Percentiles rank a stretch among this genome's conserved stretches.
Evolutionary conservation across 345 rosid genomes (phyloP).

Genomic region (Hibiscus tridactylites): DNA sequence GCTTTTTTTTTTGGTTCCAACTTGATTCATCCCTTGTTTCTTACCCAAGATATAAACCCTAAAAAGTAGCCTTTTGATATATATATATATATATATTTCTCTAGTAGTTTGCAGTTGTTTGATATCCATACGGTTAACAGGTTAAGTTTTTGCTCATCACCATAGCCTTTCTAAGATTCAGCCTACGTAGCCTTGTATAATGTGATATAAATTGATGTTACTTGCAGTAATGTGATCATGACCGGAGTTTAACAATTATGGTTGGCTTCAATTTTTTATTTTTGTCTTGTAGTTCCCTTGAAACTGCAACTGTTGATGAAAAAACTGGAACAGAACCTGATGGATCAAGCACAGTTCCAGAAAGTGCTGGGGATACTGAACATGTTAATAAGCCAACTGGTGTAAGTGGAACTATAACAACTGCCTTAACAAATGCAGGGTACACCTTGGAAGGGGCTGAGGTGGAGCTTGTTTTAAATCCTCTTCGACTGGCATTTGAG

Average conservation of each 20-base stretch:
- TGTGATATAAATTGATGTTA: neutral
- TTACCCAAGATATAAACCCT: neutral
- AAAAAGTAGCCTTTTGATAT: neutral
- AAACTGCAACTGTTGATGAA: slow-evolving; percentile 47
- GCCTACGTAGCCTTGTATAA: neutral
- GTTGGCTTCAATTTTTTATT: neutral
- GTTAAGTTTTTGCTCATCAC: neutral
- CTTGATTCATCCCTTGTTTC: neutral
- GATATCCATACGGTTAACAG: neutral
- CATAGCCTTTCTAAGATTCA: neutral
- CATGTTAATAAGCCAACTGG: slow-evolving; percentile 33
- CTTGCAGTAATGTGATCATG: neutral
- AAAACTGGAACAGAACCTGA: slow-evolving; percentile 38
- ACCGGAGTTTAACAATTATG: slow-evolving; percentile 2
- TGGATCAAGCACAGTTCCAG: slow-evolving; percentile 22
- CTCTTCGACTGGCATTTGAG: slow-evolving; percentile 89
- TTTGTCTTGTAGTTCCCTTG: slow-evolving; percentile 40
- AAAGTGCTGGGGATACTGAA: slow-evolving; percentile 31
- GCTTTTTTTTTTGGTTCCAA: neutral
- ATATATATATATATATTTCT: neutral
- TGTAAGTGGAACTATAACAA: slow-evolving; percentile 10
- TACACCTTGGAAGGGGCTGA: slow-evolving; percentile 10
- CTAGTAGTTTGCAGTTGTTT: neutral
- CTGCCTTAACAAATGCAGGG: slow-evolving; percentile 73
- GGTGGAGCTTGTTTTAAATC: slow-evolving; percentile 62